Conservation (phyloP, 2,329 filamentous ascomycete species). For the Metarhizium robertsii region DNA sequence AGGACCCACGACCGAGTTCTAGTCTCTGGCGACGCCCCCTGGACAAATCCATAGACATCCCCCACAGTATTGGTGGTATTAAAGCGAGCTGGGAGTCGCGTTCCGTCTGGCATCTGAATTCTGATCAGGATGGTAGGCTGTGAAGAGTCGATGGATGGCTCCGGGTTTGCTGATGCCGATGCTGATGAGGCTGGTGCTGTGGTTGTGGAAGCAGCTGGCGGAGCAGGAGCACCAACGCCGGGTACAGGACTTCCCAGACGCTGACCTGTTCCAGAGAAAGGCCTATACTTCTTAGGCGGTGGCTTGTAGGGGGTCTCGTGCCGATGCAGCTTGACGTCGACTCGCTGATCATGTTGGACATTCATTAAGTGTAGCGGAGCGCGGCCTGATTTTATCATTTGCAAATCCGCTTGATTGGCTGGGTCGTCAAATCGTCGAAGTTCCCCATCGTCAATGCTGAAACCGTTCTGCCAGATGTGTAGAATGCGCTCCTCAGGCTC, state of each 20-base stretch:
- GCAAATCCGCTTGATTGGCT: constrained; percentile 58
- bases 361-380: constrained; percentile 73
- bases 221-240: constrained; percentile 30
- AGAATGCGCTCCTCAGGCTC: constrained; percentile 57
- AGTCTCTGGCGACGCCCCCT: constrained; percentile 50
- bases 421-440: constrained; percentile 74
- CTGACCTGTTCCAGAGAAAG: constrained; percentile 63
- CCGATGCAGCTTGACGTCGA: constrained; percentile 71
- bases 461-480: constrained; percentile 76
- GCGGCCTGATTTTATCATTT: constrained; percentile 67
- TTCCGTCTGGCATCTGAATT: constrained; percentile 70
- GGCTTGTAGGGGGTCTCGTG: constrained; percentile 62
- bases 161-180: constrained; percentile 23
- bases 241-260: constrained; percentile 71
- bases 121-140: constrained; percentile 62
- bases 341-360: constrained; percentile 62
- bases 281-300: constrained; percentile 66
- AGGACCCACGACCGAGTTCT: constrained; percentile 58
- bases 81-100: constrained; percentile 68
- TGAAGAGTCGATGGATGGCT: constrained; percentile 46
- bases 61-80: constrained; percentile 71
- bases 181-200: constrained; percentile 22
- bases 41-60: constrained; percentile 68
- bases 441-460: constrained; percentile 75
- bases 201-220: constrained; percentile 17